Percentiles rank a stretch among this genome's conserved stretches.
These are phyloP conservation scores for Solanum corneliomulleri DNA, from an alignment of 257 asterid species.

Conservation along the genomic window DNA sequence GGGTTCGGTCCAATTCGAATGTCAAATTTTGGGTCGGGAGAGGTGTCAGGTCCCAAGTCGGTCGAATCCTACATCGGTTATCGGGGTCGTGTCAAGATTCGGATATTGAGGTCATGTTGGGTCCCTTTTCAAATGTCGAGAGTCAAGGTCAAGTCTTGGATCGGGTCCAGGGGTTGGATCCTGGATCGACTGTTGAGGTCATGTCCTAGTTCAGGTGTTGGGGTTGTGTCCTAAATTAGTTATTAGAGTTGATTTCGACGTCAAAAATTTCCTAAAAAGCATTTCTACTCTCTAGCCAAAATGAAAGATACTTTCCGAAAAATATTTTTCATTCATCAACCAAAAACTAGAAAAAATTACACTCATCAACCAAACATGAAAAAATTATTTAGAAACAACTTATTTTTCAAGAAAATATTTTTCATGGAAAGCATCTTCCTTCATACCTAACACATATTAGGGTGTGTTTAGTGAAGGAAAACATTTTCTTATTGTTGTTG, in stretches of 20 bases:
- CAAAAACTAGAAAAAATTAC: too few species aligned
- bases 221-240: not conserved
- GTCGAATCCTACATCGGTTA: too few species aligned
- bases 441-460: not conserved
- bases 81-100: not conserved
- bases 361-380: not conserved
- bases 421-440: not conserved
- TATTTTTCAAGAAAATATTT: not conserved
- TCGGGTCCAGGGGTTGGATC: not conserved
- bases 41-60: not conserved
- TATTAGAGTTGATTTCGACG: not conserved
- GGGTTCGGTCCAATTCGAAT: not conserved
- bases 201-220: not conserved
- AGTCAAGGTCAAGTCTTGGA: not conserved
- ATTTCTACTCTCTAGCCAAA: not conserved
- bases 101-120: not conserved
- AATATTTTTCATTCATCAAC: not conserved
- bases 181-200: not conserved
- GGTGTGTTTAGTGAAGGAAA: not conserved
- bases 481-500: too few species aligned
- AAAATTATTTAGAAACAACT: not conserved
- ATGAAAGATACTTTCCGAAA: not conserved
- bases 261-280: not conserved
- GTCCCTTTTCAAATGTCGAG: not conserved
- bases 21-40: not conserved